phyloP scores from a whole-genome alignment of 495 filamentous ascomycete species.

The Cairneyella variabilis region DNA sequence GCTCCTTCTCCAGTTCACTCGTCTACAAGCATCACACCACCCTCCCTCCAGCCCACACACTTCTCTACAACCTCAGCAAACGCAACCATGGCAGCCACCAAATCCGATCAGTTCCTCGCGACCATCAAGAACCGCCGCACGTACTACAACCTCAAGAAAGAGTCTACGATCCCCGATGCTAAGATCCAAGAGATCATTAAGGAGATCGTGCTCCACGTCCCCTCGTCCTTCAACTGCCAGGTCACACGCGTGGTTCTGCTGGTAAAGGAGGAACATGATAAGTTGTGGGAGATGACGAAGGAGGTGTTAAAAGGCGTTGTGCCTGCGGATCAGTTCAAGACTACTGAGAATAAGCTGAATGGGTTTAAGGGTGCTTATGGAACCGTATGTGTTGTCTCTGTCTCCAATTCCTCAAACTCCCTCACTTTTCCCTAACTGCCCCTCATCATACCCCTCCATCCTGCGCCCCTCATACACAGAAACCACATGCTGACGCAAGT shows the following conservation, averaged over 20 bases:
- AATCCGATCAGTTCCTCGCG: conserved; percentile 36
- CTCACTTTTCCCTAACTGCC: too few species aligned
- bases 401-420: too few species aligned
- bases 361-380: conserved; percentile 55
- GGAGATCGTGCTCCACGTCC: conserved; percentile 49
- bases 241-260: conserved; percentile 57
- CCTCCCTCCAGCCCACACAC: background rate
- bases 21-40: background rate
- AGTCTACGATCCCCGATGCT: conserved; percentile 45
- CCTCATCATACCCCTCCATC: too few species aligned
- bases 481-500: background rate
- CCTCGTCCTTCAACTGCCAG: conserved; percentile 65
- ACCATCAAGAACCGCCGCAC: conserved; percentile 54
- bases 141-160: conserved; percentile 55
- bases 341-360: conserved; percentile 43
- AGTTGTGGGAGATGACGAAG: conserved; percentile 56
- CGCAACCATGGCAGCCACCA: background rate
- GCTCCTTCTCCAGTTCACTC: too few species aligned
- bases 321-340: conserved; percentile 46
- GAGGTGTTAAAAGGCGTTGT: conserved; percentile 54
- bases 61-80: background rate
- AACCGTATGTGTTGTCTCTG: conserved; percentile 39
- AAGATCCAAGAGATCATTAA: conserved; percentile 54
- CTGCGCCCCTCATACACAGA: background rate
- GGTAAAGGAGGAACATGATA: conserved; percentile 58